A percentile compares a stretch with the other conserved stretches of the same genome.
phyloP scores from a whole-genome alignment of 306 rosid species.

The Arachis hypogaea region DNA sequence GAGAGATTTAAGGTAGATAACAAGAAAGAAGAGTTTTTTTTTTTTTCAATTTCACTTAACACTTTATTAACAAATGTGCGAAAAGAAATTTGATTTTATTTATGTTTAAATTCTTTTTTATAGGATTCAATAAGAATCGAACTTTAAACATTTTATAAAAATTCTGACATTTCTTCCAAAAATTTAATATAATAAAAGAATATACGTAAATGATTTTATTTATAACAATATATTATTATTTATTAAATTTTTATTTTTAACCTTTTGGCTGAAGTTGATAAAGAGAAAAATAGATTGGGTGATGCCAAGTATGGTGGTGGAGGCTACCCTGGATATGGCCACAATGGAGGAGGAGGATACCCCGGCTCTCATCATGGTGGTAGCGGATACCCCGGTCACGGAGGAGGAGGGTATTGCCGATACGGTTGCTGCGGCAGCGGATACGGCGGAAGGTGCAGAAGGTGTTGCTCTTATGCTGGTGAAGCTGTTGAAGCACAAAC shows the following conservation, averaged over 20 bases:
- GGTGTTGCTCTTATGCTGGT: slow-evolving; percentile 60
- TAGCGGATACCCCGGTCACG: not conserved
- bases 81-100: too few relatives aligned
- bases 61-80: too few relatives aligned
- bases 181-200: too few relatives aligned
- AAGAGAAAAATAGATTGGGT: slow-evolving; percentile 2
- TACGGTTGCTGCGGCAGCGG: slow-evolving; percentile 50
- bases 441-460: slow-evolving; percentile 34
- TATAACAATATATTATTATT: too few relatives aligned
- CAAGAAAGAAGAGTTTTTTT: too few relatives aligned
- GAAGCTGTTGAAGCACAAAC: slow-evolving; percentile 43
- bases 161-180: too few relatives aligned
- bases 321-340: not conserved
- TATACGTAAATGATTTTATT: too few relatives aligned
- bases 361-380: not conserved
- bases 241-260: not conserved
- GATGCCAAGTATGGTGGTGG: slow-evolving; percentile 33
- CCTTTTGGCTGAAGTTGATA: not conserved
- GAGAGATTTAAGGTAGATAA: too few relatives aligned
- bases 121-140: too few relatives aligned
- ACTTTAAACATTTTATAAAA: too few relatives aligned
- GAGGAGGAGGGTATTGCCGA: slow-evolving; percentile 45
- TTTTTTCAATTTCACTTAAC: too few relatives aligned
- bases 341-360: slow-evolving; percentile 2
- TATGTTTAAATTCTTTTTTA: too few relatives aligned